phyloP scores from a whole-genome alignment of 768 basidiomycete species.

The Cyclocybe cylindracea region DNA sequence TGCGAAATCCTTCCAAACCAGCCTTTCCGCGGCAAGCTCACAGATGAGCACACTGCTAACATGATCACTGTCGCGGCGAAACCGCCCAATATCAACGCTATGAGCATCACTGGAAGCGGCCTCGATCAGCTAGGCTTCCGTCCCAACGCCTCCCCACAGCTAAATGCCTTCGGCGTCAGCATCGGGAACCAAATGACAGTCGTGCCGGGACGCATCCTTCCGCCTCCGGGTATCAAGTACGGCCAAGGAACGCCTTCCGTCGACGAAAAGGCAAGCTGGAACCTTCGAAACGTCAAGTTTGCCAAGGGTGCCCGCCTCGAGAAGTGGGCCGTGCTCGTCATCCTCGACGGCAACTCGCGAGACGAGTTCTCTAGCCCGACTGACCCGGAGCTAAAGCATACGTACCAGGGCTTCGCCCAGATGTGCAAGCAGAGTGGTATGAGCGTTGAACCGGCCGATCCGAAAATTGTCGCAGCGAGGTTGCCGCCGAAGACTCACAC shows the following conservation, averaged over 20 bases:
- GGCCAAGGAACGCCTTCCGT: constrained; percentile 40
- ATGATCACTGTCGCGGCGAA: constrained; percentile 79
- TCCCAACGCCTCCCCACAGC: constrained; percentile 33
- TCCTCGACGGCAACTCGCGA: constrained; percentile 55
- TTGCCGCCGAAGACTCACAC: constrained; percentile 52
- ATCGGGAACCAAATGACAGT: constrained; percentile 66
- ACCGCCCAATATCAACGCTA: constrained; percentile 69
- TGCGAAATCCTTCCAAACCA: constrained; percentile 73
- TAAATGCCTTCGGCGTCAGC: constrained; percentile 61
- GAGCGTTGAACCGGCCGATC: constrained; percentile 38
- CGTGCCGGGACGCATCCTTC: constrained; percentile 70
- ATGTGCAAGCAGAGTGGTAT: constrained; percentile 74
- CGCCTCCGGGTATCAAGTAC: constrained; percentile 63
- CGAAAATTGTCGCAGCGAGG: constrained; percentile 37
- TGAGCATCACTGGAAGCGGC: constrained; percentile 60
- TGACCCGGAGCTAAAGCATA: constrained; percentile 55
- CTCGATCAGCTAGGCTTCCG: constrained; percentile 61
- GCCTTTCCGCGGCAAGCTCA: constrained; percentile 69
- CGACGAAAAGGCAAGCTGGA: constrained; percentile 80
- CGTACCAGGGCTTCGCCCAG: constrained; percentile 50
- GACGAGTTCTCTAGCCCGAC: constrained; percentile 57
- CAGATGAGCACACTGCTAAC: constrained; percentile 63
- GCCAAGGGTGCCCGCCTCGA: constrained; percentile 52
- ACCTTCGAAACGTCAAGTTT: constrained; percentile 68
- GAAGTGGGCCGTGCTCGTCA: constrained; percentile 70